These are phyloP conservation scores for Monotropa hypopitys DNA, from an alignment of 179 eudicot genomes.

Conservation along the genomic window DNA sequence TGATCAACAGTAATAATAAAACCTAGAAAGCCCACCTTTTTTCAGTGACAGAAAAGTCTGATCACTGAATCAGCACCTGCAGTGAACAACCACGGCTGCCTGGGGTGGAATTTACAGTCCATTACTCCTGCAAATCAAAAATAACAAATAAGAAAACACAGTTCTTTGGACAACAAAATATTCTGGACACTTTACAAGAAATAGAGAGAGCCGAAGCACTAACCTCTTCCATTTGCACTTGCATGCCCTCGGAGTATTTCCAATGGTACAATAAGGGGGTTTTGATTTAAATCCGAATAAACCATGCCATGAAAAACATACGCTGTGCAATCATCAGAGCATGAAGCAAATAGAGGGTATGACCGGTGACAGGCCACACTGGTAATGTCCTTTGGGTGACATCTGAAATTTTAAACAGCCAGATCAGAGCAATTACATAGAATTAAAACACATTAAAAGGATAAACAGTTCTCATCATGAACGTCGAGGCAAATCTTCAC, in stretches of 20 bases:
- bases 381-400: constrained; percentile 71
- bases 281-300: constrained; percentile 81
- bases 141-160: not conserved
- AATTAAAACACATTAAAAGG: not conserved
- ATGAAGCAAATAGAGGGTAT: constrained; percentile 88
- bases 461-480: not conserved
- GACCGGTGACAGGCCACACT: constrained; percentile 79
- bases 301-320: constrained; percentile 95
- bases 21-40: not conserved
- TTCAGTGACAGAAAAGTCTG: constrained; percentile 34
- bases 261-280: constrained; percentile 75
- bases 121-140: constrained; percentile 47
- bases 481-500: not conserved
- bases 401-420: constrained; percentile 28
- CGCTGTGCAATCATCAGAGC: constrained; percentile 86
- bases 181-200: too few relatives aligned
- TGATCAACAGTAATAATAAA: not conserved
- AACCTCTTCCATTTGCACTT: constrained; percentile 60
- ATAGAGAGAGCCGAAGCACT: constrained; percentile 9
- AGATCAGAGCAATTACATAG: constrained; percentile 1
- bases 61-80: constrained; percentile 81
- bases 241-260: constrained; percentile 70
- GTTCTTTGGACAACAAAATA: too few relatives aligned
- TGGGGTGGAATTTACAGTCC: constrained; percentile 91
- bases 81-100: constrained; percentile 96